These are phyloP conservation scores for Didymella exigua DNA, from an alignment of 2,329 filamentous ascomycete species.

Conservation along the genomic window DNA sequence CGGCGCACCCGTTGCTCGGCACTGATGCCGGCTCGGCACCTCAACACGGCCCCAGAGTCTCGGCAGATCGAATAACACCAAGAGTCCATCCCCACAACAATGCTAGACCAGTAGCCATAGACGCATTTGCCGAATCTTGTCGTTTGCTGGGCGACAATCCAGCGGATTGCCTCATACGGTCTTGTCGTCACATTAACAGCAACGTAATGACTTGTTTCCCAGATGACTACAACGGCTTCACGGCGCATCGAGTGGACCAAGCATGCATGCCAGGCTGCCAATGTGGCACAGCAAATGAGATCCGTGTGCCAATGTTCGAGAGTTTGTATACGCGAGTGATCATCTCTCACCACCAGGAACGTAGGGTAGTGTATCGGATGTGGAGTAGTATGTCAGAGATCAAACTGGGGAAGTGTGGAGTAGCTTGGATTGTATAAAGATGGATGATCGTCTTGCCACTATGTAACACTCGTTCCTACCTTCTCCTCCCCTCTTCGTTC, in stretches of 20 bases:
- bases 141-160: neutral
- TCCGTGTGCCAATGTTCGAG: neutral
- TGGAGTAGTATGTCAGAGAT: slow-evolving; percentile 1
- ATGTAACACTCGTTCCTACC: neutral
- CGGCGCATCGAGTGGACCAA: neutral
- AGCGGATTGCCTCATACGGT: neutral
- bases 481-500: neutral
- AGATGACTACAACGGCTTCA: neutral
- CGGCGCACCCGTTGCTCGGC: neutral
- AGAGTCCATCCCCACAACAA: neutral
- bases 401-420: slow-evolving; percentile 8
- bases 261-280: slow-evolving; percentile 1
- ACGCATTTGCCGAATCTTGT: neutral
- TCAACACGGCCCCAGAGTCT: neutral
- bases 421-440: neutral
- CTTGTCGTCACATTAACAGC: neutral
- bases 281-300: neutral
- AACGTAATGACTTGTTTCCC: neutral
- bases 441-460: neutral
- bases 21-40: slow-evolving; percentile 4
- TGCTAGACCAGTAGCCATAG: neutral
- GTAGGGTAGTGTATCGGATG: slow-evolving; percentile 3
- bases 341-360: neutral
- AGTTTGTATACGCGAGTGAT: neutral
- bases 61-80: slow-evolving; percentile 7